phyloP scores from a whole-genome alignment of 345 rosid genomes.

The Cardamine occulta region DNA sequence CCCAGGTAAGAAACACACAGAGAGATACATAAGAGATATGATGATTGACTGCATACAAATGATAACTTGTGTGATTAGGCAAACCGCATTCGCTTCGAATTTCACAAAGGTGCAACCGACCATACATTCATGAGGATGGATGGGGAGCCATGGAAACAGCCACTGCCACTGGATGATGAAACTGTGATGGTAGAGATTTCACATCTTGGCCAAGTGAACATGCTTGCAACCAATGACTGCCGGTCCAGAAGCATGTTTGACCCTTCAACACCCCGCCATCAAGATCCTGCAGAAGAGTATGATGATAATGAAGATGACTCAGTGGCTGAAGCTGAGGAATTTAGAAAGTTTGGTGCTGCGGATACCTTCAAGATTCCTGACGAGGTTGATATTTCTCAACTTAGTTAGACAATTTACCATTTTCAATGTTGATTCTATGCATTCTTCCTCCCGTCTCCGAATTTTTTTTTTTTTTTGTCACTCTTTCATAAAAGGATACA shows the following conservation, averaged over 20 bases:
- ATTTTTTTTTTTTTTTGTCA: not conserved
- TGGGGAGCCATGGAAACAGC: conserved; percentile 99
- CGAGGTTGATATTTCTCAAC: conserved; percentile 69
- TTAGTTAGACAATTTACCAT: conserved; percentile 52
- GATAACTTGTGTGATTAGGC: conserved; percentile 53
- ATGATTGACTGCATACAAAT: conserved; percentile 24
- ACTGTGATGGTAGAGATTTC: conserved; percentile 90
- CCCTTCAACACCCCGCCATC: conserved; percentile 41
- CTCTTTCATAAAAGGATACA: conserved; percentile 4
- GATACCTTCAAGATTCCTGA: conserved; percentile 88
- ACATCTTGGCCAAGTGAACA: conserved; percentile 87
- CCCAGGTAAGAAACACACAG: conserved; percentile 32
- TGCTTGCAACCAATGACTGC: conserved; percentile 82
- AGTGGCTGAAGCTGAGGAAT: conserved; percentile 51
- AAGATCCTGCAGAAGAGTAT: conserved; percentile 36
- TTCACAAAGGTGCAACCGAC: conserved; percentile 78
- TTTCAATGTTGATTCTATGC: conserved; percentile 7
- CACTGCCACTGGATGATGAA: conserved; percentile 71
- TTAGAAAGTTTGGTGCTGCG: conserved; percentile 87
- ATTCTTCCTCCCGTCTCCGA: not conserved
- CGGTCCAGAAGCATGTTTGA: conserved; percentile 64
- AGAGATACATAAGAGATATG: not conserved
- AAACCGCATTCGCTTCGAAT: conserved; percentile 77
- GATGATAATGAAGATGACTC: conserved; percentile 61
- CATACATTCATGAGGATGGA: conserved; percentile 94